These are phyloP conservation scores for Diplodia corticola DNA, from an alignment of 2,329 filamentous ascomycete species.

Conservation along the genomic window DNA sequence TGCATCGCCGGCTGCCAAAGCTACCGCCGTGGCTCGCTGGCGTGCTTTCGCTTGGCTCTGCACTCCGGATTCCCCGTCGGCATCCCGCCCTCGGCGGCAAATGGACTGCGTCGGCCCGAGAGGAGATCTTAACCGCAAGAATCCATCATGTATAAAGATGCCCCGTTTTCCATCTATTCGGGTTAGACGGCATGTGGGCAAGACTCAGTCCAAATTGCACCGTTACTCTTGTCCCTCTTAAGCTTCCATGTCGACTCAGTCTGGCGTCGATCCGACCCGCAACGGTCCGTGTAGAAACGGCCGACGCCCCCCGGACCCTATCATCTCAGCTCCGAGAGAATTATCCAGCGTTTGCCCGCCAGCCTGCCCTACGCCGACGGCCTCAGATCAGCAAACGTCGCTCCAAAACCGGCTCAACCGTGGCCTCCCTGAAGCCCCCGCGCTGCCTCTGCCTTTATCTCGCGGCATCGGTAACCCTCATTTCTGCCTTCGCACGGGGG, in stretches of 20 bases:
- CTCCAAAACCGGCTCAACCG: background rate
- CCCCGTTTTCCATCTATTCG: background rate
- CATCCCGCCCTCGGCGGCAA: background rate
- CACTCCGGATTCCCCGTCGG: background rate
- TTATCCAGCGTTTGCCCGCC: background rate
- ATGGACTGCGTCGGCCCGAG: background rate
- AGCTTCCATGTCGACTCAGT: conserved; percentile 7
- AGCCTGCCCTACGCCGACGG: background rate
- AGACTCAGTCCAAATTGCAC: conserved; percentile 18
- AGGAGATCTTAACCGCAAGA: background rate
- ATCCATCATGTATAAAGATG: conserved; percentile 2
- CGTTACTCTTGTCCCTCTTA: conserved; percentile 8
- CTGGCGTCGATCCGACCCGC: background rate
- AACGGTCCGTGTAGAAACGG: background rate
- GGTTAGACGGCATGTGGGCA: background rate
- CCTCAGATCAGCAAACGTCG: background rate
- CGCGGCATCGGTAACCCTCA: conserved; percentile 8
- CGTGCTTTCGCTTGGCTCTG: background rate
- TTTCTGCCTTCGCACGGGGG: conserved; percentile 3
- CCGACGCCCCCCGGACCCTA: background rate
- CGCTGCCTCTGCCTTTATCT: background rate
- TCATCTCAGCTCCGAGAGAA: background rate
- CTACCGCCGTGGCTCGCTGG: background rate
- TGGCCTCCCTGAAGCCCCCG: background rate
- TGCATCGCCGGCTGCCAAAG: background rate